phyloP scores from a whole-genome alignment of 1,284 basidiomycete genomes.

The Inonotus hispidus region DNA sequence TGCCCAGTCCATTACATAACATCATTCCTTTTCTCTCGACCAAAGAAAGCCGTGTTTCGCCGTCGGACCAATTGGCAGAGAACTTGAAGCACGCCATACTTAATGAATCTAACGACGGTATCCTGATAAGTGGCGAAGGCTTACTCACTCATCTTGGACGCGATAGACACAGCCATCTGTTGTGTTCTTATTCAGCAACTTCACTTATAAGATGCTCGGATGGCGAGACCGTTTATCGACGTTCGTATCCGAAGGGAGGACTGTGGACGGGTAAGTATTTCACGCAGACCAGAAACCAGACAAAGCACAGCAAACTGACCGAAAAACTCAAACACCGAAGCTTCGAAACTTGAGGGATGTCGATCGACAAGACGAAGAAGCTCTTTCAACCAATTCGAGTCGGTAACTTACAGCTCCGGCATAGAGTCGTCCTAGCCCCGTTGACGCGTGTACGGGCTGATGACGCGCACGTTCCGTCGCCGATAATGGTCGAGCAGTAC shows the following conservation, averaged over 20 bases:
- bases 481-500: slow-evolving; percentile 40
- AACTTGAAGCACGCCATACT: too few relatives aligned
- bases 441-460: slow-evolving; percentile 30
- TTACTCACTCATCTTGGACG: not conserved
- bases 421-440: slow-evolving; percentile 30
- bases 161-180: not conserved
- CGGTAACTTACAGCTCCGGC: slow-evolving; percentile 26
- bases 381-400: slow-evolving; percentile 30
- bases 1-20: too few relatives aligned
- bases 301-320: not conserved
- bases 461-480: slow-evolving; percentile 22
- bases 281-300: not conserved
- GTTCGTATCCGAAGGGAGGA: too few relatives aligned
- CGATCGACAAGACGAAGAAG: slow-evolving; percentile 27
- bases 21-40: too few relatives aligned
- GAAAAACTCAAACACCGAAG: too few relatives aligned
- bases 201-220: not conserved
- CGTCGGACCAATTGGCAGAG: too few relatives aligned
- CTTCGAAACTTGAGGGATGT: slow-evolving; percentile 30
- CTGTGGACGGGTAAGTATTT: not conserved
- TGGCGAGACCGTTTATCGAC: not conserved
- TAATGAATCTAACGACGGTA: too few relatives aligned
- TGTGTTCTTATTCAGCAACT: not conserved
- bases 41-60: too few relatives aligned
- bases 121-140: not conserved